Evolutionary conservation across 305 asterid species (phyloP), one percentile per base, ranked within the genome.

Genomic region (Fraxinus velutina): DNA sequence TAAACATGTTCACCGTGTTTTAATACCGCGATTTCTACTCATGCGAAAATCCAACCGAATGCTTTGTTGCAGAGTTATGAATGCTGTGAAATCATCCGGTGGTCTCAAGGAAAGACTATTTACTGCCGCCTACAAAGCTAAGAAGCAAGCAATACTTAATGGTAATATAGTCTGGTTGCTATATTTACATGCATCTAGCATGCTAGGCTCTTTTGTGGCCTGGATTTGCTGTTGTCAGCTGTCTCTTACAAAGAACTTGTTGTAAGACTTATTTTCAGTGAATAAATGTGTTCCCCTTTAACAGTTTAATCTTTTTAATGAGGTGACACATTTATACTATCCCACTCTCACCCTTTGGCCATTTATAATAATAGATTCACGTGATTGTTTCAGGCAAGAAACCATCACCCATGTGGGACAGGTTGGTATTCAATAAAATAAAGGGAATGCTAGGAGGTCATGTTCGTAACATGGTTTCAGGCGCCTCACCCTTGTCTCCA

Each of bases 401-500:
- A 75, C 32, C 92, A 15, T 84, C 90, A 2, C 80, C 90, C 52
- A 84, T 91, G 89, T 92, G 94, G 94, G 95, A 92, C 73, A 86
- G 85, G 36, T 82, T 92, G 85, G 95, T 92, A 42, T 92, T 92
- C 82, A 83, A 77, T 84, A 91, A 90, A 79, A 87, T 91, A 86
- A 91, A 90, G 85, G 89, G 81, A 57, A 91, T 78, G 77, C 87
- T 92, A 5, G 97, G 96, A 68, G 96, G 97, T 44, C 80, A 90
- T 80, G 92, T 92, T 76, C 97, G 96, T 27, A 80, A 36, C 85
- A 90, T 92, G 91, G 79, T 86, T 70, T 92, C 96, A 1, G 96
- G 93, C 5, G 97, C 96, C 75, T 92, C 97, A 22, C 94, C 97
- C 0, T 76, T 92, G 86, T 92, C 97, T 78, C 89, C 93, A 27